Evolutionary conservation across 192 early-diverging fungal genomes (phyloP), one percentile per base, ranked within the genome.

Genomic region (Backusella morwellensis): DNA sequence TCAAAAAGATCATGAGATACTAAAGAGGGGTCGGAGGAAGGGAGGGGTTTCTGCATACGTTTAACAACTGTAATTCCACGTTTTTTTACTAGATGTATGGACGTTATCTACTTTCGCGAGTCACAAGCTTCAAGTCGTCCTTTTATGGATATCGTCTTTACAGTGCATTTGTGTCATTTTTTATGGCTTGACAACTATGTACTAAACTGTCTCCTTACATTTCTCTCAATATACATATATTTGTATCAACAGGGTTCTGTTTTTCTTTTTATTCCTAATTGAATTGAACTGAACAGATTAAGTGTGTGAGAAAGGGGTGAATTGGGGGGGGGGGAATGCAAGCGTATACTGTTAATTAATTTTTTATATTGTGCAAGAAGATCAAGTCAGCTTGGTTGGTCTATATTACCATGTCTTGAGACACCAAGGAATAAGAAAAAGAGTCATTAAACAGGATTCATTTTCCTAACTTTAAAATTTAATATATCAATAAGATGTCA

Each of bases 11-110:
- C 56, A 63, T 29, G 56, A 63, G 56, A 63, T 63, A 4, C 56
- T 63, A 63, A 63, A 63, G 56, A 63, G 56, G 56, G 9, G 56
- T 29, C 26, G 26, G 21, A 63, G 23, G n/a, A 40, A 40, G 38
- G 38, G 9, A 40, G 23, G 56, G 9, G 7, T 12, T 50, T 23
- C 56, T 29, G 56, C 56, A 63, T 63, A 29, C 23, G 26, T 63
- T 63, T 63, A 63, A 63, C 56, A 63, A 63, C 56, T 63, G 56
- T 63, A 63, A 63, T 63, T 63, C 56, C 56, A 63, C 56, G 56
- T 63, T 63, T 63, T 63, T 63, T 14, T 63, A 63, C 9, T 63
- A 26, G 26, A 63, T 63, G 23, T 63, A 63, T 29, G 26, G 12
- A 63, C 23, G 14, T 63, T 29, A 29, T 63, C 56, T 63, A 29